Evolutionary conservation across 1,284 basidiomycete genomes (phyloP), one percentile per base, ranked within the genome.

Genomic region (Austroboletus niveus): DNA sequence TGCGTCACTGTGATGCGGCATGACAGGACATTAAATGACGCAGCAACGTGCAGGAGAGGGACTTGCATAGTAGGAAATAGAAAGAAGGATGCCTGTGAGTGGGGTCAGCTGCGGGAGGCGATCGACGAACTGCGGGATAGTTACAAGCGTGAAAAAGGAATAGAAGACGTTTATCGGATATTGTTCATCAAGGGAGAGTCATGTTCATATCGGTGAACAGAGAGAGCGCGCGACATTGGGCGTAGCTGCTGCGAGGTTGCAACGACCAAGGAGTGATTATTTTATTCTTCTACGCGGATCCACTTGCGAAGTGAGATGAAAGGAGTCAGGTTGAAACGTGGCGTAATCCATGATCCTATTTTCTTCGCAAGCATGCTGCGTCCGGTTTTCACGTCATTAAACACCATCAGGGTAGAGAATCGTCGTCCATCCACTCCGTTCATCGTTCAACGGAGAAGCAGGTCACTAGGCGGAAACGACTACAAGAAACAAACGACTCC

Each of bases 241-340:
- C 46, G 32, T 45, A 56, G 22, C 49, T 38, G 36, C 36, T 24
- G 22, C 22, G 7, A 17, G 36, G 36, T n/a, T 38, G 11, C n/a
- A 38, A 38, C 15, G 36, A 50, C 47, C 45, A 38, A 49, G 54
- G 41, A 27, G 32, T 39, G 47, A 41, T 34, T 38, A 38, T 24
- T 24, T 34, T 38, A 38, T 24, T 24, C 17, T 39, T 39, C 38
- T 17, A 20, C 12, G 61, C 35, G 63, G 61, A 63, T 63, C 64
- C 43, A 48, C 51, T 54, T 42, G 61, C 24, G 61, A 8, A 8
- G 38, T 34, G 34, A 47, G 17, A 65, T 64, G 47, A 66, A 64
- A 50, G 46, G 47, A 54, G 52, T 40, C 59, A 59, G 53, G 54
- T 42, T 53, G 24, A 42, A 51, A 56, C 54, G 40, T 65, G 56